phyloP scores from a whole-genome alignment of 176 grass and related monocot genomes.

The Areca catechu region DNA sequence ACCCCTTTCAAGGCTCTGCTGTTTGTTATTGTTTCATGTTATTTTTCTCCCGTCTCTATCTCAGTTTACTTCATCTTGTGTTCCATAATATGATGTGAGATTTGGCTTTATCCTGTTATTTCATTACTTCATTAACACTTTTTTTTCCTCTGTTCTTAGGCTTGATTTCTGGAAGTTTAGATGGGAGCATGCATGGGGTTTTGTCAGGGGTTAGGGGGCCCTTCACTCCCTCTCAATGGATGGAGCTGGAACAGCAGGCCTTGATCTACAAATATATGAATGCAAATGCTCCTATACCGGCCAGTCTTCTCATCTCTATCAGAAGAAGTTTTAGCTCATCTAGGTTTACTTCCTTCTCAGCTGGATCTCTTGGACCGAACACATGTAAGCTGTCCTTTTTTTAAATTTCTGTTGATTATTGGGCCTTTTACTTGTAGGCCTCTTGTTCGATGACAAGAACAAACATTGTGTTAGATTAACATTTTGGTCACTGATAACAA shows the following conservation, averaged over 20 bases:
- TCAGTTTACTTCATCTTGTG: too few species aligned
- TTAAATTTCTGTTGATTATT: too few species aligned
- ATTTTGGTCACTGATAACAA: too few species aligned
- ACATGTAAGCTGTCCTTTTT: background rate
- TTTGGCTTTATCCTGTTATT: background rate
- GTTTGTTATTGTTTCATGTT: too few species aligned
- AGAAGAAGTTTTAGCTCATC: constrained; percentile 51
- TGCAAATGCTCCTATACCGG: constrained; percentile 70
- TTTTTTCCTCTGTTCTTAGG: constrained; percentile 20
- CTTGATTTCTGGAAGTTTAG: constrained; percentile 34
- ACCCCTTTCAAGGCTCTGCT: too few species aligned
- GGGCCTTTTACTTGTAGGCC: too few species aligned
- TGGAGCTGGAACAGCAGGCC: constrained; percentile 90
- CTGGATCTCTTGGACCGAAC: constrained; percentile 9
- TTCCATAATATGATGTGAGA: too few species aligned
- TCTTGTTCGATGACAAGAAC: too few species aligned
- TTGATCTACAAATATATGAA: constrained; percentile 91
- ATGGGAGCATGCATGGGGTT: constrained; percentile 37
- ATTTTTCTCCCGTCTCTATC: too few species aligned
- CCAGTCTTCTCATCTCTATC: constrained; percentile 64
- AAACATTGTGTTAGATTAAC: too few species aligned
- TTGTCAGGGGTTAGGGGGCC: constrained; percentile 65
- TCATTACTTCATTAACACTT: background rate
- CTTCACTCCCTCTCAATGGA: constrained; percentile 96
- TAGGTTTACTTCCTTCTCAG: constrained; percentile 18